Evolutionary conservation across 441 rosid genomes (phyloP).

Genomic region (Eugenia klotzschiana): DNA sequence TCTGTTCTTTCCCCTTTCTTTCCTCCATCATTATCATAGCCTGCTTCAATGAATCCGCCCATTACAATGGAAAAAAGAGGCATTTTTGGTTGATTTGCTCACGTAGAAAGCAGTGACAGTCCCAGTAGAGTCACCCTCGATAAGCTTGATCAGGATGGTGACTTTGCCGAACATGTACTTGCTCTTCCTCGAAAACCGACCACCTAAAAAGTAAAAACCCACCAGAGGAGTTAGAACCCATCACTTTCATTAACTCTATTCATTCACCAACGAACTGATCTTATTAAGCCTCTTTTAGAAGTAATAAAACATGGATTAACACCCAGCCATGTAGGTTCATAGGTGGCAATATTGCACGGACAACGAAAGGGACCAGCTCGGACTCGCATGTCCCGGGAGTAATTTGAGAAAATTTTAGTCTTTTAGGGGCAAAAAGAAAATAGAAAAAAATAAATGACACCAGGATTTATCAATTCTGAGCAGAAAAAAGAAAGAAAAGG

Average conservation of each 20-base stretch:
- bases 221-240: neutral
- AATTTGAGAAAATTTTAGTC: no score
- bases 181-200: slow-evolving; percentile 81
- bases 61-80: neutral
- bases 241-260: neutral
- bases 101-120: slow-evolving; percentile 90
- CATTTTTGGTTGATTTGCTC: neutral
- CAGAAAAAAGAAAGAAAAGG: no score
- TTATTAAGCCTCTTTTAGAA: neutral
- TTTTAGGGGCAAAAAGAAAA: no score
- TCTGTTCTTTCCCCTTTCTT: no score
- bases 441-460: no score
- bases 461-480: no score
- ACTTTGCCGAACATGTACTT: slow-evolving; percentile 86
- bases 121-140: slow-evolving; percentile 72
- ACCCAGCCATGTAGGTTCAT: no score
- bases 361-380: no score
- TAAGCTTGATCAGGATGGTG: slow-evolving; percentile 75
- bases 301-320: neutral
- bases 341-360: no score
- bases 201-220: slow-evolving; percentile 28
- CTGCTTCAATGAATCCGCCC: neutral
- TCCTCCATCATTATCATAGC: neutral
- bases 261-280: neutral
- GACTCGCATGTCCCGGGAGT: no score